Percentiles rank a stretch among this genome's conserved stretches.
phyloP scores from a whole-genome alignment of 2,329 filamentous ascomycete genomes.

The Penicillium oxalicum region DNA sequence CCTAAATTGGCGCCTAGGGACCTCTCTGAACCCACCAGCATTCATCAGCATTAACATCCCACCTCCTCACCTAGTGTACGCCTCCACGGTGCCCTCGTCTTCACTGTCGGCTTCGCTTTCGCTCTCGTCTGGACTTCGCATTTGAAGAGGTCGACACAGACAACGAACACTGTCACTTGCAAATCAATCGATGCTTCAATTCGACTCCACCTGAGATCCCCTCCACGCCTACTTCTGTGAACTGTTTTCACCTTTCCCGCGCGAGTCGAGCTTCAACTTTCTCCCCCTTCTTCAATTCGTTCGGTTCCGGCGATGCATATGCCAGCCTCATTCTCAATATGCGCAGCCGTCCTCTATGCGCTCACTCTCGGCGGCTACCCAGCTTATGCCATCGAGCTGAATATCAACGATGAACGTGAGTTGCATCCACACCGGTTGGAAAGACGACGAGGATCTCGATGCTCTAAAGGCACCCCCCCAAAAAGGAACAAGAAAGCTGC shows the following conservation, averaged over 20 bases:
- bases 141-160: too few relatives aligned
- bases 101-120: too few relatives aligned
- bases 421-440: background rate
- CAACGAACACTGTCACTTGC: too few relatives aligned
- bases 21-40: too few relatives aligned
- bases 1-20: too few relatives aligned
- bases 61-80: too few relatives aligned
- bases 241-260: background rate
- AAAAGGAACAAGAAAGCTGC: too few relatives aligned
- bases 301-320: constrained; percentile 5
- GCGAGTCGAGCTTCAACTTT: background rate
- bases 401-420: constrained; percentile 8
- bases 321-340: constrained; percentile 6
- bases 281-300: background rate
- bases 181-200: too few relatives aligned
- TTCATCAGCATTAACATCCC: too few relatives aligned
- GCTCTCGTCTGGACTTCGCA: too few relatives aligned
- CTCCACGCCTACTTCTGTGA: background rate
- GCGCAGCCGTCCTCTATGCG: constrained; percentile 7
- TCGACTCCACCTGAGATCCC: too few relatives aligned
- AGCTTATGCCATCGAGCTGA: constrained; percentile 7
- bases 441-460: background rate
- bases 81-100: too few relatives aligned
- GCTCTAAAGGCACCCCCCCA: background rate
- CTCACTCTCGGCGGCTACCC: constrained; percentile 1